These are phyloP conservation scores for Phialophora macrospora DNA, from an alignment of 2,329 filamentous ascomycete genomes.

Conservation along the genomic window DNA sequence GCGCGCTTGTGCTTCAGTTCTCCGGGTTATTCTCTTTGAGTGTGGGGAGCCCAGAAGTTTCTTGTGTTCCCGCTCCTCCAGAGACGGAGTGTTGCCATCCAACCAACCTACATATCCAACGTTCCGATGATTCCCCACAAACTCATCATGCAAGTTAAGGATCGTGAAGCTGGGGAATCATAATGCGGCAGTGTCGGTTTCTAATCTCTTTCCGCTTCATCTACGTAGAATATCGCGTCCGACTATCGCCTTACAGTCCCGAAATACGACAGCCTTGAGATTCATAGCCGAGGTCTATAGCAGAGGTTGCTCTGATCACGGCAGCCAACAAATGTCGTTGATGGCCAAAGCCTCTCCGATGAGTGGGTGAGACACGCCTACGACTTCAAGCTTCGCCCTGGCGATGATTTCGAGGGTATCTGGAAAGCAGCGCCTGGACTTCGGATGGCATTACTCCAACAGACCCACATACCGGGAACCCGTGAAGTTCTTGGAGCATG, in stretches of 20 bases:
- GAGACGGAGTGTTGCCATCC: neutral
- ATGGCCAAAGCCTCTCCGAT: neutral
- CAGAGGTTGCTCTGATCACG: neutral
- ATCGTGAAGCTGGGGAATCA: neutral
- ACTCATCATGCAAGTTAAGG: neutral
- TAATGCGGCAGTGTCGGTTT: neutral
- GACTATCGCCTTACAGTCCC: neutral
- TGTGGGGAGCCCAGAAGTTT: neutral
- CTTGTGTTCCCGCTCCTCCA: conserved; percentile 7
- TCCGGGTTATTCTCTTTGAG: conserved; percentile 16
- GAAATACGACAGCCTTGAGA: neutral
- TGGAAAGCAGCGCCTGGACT: neutral
- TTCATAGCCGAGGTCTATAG: neutral
- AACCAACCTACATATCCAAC: neutral
- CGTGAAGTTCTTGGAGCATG: neutral
- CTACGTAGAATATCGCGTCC: neutral
- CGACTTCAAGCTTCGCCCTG: neutral
- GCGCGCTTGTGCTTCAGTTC: conserved; percentile 9
- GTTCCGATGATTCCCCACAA: conserved; percentile 2
- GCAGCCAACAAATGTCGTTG: neutral
- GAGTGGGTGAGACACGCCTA: neutral
- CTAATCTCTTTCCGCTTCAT: neutral
- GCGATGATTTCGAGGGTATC: neutral
- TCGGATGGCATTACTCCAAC: neutral
- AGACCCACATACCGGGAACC: neutral